Evolutionary conservation across 208 protist genomes (phyloP), one percentile per base, ranked within the genome.

Genomic region (Wallacemonas rigidus): DNA sequence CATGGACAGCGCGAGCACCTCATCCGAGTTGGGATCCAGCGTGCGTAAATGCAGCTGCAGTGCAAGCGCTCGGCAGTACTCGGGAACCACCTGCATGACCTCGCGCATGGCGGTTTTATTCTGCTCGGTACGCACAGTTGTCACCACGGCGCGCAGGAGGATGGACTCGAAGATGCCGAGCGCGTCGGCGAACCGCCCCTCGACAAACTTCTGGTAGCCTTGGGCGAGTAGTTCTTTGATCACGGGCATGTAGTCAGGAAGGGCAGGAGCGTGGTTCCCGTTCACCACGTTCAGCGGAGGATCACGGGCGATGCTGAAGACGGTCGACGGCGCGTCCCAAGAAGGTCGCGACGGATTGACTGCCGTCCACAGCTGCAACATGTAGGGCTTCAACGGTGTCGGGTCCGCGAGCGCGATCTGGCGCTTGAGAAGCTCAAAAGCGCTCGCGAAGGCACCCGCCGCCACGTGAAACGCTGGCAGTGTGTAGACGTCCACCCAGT

Each of bases 361-460:
- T 40, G 79, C 73, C 11, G 73, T 41, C 82, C 91, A 98, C 38
- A 98, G 63, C 15, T 87, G 67, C 70, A 99, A 55, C 84, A 99
- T 98, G 67, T 92, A 69, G 40, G 71, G 67, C 71, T 95, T 90
- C 35, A 99, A 75, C 54, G 98, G 97, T 48, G 74, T 70, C 14
- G 91, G 97, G 76, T 99, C 87, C 45, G 89, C 76, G 39, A 98
- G 76, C 26, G 97, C 98, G 72, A 97, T 83, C 85, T 99, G 97
- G 35, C 87, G 75, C 55, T 91, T 71, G 17, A 98, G 79, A 48
- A 98, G 76, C 14, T 93, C 71, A 82, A 99, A 94, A 2, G 97
- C 98, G 3, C 81, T 92, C 15, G 88, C 82, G 72, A 99, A 99
- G 1, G 92, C 91, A 8, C 98, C 98, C 9, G 98, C 96, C n/a